Conservation (phyloP, 805 yeast species). For the Ogataea trehaloabstinens region DNA sequence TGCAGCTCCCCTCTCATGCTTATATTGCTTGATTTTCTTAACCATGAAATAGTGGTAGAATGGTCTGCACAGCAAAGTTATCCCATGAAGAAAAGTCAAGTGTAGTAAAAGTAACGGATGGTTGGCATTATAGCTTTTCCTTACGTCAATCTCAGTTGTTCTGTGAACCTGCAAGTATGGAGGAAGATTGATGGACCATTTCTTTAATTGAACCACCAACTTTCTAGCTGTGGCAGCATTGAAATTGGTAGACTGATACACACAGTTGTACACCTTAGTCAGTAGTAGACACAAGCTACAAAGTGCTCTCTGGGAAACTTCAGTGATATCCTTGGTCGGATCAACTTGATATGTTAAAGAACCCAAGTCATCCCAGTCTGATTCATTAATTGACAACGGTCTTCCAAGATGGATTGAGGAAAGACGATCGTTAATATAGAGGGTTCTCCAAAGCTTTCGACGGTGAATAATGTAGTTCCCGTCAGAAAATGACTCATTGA, state of each 20-base stretch:
- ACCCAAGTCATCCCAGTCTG: conserved; percentile 39
- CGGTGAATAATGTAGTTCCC: conserved; percentile 28
- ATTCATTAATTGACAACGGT: conserved; percentile 34
- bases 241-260: conserved; percentile 34
- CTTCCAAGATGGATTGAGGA: conserved; percentile 37
- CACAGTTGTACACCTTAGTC: conserved; percentile 31
- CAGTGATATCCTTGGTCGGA: conserved; percentile 22
- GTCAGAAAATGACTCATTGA: conserved; percentile 38
- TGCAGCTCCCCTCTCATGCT: conserved; percentile 6
- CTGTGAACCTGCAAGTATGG: conserved; percentile 29
- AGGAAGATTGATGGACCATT: conserved; percentile 35
- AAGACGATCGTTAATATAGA: conserved; percentile 19
- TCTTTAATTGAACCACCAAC: conserved; percentile 36
- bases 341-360: conserved; percentile 8
- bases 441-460: conserved; percentile 26
- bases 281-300: conserved; percentile 30
- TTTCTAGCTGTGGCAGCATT: conserved; percentile 31
- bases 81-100: conserved; percentile 36
- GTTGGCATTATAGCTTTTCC: conserved; percentile 16
- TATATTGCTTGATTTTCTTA: conserved; percentile 16
- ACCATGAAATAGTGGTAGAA: conserved; percentile 36
- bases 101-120: conserved; percentile 33
- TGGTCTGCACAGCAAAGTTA: conserved; percentile 40
- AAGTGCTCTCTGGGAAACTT: conserved; percentile 29
- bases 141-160: conserved; percentile 19